A percentile compares a stretch with the other conserved stretches of the same genome.
These are phyloP conservation scores for Acanthamoeba triangularis DNA, from an alignment of 208 protist genomes.

Conservation along the genomic window DNA sequence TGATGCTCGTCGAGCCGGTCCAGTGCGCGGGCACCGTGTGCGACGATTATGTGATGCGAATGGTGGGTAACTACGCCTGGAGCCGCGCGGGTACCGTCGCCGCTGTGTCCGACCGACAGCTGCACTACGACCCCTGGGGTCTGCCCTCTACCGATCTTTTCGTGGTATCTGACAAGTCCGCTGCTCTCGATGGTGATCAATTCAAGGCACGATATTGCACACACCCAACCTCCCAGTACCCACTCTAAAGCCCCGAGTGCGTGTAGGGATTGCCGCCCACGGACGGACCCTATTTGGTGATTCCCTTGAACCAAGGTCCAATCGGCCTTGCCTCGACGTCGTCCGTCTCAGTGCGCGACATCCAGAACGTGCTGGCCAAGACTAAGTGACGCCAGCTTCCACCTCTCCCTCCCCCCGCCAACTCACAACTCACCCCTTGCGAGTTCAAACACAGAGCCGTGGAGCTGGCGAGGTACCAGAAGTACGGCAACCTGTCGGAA, in stretches of 20 bases:
- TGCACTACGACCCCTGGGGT: neutral
- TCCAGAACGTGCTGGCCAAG: neutral
- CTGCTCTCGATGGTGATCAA: neutral
- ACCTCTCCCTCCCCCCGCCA: too few relatives aligned
- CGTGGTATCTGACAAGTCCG: neutral
- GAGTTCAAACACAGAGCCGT: neutral
- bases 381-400: too few relatives aligned
- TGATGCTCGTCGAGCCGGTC: neutral
- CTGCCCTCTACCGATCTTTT: neutral
- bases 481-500: neutral
- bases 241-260: too few relatives aligned
- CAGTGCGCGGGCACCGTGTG: neutral
- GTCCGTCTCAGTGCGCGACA: neutral
- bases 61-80: neutral
- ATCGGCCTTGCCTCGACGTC: neutral
- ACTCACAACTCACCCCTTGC: too few relatives aligned
- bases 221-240: neutral
- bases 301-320: neutral
- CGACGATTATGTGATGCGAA: neutral
- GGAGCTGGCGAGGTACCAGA: neutral
- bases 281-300: neutral
- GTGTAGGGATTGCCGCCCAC: neutral
- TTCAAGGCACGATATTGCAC: neutral
- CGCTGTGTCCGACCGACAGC: neutral
- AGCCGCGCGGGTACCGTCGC: neutral